These are phyloP conservation scores for Curvularia hawaiiensis DNA, from an alignment of 2,329 filamentous ascomycete species.

Conservation along the genomic window DNA sequence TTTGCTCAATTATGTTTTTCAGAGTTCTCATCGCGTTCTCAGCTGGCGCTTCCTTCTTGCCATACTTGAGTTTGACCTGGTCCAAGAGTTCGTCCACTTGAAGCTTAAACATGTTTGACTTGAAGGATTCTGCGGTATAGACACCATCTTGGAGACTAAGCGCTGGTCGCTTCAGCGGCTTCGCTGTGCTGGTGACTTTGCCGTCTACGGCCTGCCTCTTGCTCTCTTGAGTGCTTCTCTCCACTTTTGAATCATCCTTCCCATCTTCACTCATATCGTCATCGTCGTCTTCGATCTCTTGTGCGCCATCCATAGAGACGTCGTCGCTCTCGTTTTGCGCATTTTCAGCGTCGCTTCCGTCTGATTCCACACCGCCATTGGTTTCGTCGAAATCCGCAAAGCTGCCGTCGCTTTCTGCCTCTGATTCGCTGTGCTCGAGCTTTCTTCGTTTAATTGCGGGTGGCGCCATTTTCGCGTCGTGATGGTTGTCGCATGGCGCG, in stretches of 20 bases:
- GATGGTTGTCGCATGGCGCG: conserved; percentile 16
- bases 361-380: conserved; percentile 23
- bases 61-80: conserved; percentile 63
- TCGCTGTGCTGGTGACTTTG: conserved; percentile 20
- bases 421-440: conserved; percentile 47
- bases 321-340: conserved; percentile 17
- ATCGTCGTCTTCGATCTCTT: conserved; percentile 17
- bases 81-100: conserved; percentile 68
- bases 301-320: conserved; percentile 16
- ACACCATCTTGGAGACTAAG: conserved; percentile 43
- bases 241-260: conserved; percentile 15
- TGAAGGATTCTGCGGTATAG: conserved; percentile 62
- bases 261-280: conserved; percentile 23
- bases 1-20: conserved; percentile 54
- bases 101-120: conserved; percentile 70
- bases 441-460: conserved; percentile 55
- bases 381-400: conserved; percentile 31
- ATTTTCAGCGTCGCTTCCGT: conserved; percentile 22
- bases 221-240: conserved; percentile 17
- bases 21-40: conserved; percentile 49
- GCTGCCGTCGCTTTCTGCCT: conserved; percentile 33
- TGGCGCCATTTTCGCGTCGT: conserved; percentile 36
- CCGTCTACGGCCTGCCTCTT: conserved; percentile 9
- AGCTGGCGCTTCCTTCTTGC: conserved; percentile 59
- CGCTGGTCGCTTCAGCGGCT: conserved; percentile 31